A percentile compares a stretch with the other conserved stretches of the same genome.
Evolutionary conservation across 1,284 basidiomycete genomes (phyloP).

Genomic region (Fistulinella cinereoalba): DNA sequence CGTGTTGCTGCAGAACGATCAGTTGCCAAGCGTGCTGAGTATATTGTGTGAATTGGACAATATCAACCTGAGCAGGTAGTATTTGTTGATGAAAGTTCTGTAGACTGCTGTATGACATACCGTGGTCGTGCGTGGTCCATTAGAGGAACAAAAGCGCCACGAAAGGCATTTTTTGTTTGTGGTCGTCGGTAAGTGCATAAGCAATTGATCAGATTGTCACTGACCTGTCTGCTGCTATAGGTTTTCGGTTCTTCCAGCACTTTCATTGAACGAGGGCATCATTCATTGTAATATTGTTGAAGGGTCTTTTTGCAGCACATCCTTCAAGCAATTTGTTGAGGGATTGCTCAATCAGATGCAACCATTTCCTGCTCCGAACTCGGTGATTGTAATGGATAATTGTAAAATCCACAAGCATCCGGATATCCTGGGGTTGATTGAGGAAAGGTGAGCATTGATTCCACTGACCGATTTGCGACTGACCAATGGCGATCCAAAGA

Average conservation of each 20-base stretch:
- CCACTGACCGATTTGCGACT: no score
- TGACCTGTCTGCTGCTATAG: neutral
- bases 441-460: neutral
- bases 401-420: neutral
- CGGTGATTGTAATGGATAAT: neutral
- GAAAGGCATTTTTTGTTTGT: conserved; percentile 5
- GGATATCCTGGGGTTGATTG: neutral
- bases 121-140: conserved; percentile 3
- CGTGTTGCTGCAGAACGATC: conserved; percentile 1
- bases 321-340: neutral
- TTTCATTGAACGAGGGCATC: conserved; percentile 3
- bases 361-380: neutral
- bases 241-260: conserved; percentile 5
- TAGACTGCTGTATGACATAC: neutral
- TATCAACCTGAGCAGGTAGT: neutral
- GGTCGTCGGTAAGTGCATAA: neutral
- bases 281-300: conserved; percentile 3
- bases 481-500: neutral
- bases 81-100: conserved; percentile 6
- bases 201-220: neutral
- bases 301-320: conserved; percentile 1
- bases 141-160: neutral
- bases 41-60: neutral
- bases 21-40: neutral
- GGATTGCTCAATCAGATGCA: neutral